Percentiles rank a stretch among this genome's conserved stretches.
Evolutionary conservation across 768 basidiomycete species (phyloP).

Genomic region (Cyathus striatus): DNA sequence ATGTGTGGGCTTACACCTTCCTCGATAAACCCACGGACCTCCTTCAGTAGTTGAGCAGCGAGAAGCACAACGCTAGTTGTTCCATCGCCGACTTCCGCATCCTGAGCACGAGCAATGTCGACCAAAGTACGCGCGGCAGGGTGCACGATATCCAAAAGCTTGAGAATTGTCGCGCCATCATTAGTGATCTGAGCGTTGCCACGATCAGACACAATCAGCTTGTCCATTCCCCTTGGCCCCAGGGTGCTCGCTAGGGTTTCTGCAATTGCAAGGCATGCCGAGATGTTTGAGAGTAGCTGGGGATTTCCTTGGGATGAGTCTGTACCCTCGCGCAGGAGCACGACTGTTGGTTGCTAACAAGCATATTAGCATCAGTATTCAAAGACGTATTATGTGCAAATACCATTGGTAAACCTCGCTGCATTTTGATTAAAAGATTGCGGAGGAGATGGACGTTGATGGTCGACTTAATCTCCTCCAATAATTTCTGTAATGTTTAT

Average conservation of each 20-base stretch:
- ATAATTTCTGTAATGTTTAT: conserved; percentile 28
- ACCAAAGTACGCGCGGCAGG: conserved; percentile 97
- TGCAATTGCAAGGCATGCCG: conserved; percentile 91
- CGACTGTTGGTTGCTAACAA: conserved; percentile 90
- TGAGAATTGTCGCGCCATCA: conserved; percentile 98
- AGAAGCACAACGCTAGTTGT: conserved; percentile 95
- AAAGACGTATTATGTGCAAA: conserved; percentile 4
- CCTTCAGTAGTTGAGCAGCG: conserved; percentile 92
- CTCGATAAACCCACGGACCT: conserved; percentile 86
- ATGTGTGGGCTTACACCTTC: conserved; percentile 97
- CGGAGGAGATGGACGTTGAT: conserved; percentile 12
- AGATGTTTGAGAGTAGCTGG: conserved; percentile 92
- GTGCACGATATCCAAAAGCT: conserved; percentile 95
- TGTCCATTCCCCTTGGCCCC: conserved; percentile 99
- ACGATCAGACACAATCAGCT: conserved; percentile 88
- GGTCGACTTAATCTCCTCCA: conserved; percentile 8
- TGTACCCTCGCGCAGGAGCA: conserved; percentile 93
- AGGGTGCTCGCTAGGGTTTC: conserved; percentile 91
- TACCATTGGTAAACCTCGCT: conserved; percentile 80
- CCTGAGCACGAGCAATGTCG: conserved; percentile 96
- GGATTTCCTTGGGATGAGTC: conserved; percentile 93
- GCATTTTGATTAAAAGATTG: conserved; percentile 54
- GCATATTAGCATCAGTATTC: conserved; percentile 9
- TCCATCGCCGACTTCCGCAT: conserved; percentile 97
- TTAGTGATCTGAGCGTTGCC: conserved; percentile 99